Percentiles rank a stretch among this genome's conserved stretches.
Conservation (phyloP, 2,329 filamentous ascomycete species). For the Neopestalotiopsis rosae region DNA sequence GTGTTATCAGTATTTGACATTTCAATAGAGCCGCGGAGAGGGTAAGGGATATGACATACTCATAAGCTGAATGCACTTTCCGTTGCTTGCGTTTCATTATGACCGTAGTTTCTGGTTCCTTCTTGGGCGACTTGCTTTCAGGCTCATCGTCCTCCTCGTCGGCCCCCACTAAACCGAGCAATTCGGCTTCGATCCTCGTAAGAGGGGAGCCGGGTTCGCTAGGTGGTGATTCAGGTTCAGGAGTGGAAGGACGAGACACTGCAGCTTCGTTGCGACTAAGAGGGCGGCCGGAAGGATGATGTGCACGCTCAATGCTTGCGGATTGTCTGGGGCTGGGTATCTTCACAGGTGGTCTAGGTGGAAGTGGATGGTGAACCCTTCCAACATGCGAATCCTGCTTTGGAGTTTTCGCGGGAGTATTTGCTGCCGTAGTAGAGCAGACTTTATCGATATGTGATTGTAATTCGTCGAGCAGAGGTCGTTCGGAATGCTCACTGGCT, state of each 20-base stretch:
- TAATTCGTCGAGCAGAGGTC: constrained; percentile 1
- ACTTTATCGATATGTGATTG: constrained; percentile 11
- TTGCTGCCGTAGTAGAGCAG: not conserved
- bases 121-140: constrained; percentile 25
- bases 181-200: constrained; percentile 34
- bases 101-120: not conserved
- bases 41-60: constrained; percentile 9
- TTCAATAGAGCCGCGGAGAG: not conserved
- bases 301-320: constrained; percentile 15
- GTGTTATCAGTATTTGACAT: not conserved
- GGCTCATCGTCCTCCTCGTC: constrained; percentile 29
- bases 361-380: not conserved
- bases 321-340: constrained; percentile 17
- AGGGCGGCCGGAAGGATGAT: constrained; percentile 19
- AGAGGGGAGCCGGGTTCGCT: constrained; percentile 32
- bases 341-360: not conserved
- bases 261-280: constrained; percentile 8
- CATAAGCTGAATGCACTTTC: constrained; percentile 18
- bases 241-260: constrained; percentile 28
- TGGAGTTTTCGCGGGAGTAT: not conserved
- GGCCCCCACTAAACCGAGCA: constrained; percentile 31
- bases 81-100: constrained; percentile 11
- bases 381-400: not conserved
- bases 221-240: constrained; percentile 19
- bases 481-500: not conserved